Evolutionary conservation across 2,329 filamentous ascomycete genomes (phyloP).

Genomic region (Trichoderma oligosporum): DNA sequence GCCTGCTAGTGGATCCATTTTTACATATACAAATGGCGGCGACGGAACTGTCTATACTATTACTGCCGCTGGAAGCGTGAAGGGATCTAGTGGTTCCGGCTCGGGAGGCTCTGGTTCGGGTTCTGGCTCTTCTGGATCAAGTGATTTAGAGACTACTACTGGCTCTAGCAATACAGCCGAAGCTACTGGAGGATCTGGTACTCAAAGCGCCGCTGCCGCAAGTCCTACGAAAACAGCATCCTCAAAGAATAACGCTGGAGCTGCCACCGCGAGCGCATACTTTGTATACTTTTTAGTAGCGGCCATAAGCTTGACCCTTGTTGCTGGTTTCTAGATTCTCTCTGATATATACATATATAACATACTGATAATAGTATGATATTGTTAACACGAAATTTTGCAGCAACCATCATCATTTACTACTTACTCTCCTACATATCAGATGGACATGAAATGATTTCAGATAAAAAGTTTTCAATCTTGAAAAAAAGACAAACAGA

Average conservation of each 20-base stretch:
- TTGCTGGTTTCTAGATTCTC: background rate
- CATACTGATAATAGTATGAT: background rate
- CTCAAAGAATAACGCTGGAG: background rate
- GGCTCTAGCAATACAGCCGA: background rate
- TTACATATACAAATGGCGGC: slow-evolving; percentile 34
- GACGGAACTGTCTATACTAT: slow-evolving; percentile 33
- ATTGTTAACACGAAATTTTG: background rate
- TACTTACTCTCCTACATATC: too few species aligned
- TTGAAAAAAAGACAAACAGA: too few species aligned
- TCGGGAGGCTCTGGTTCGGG: background rate
- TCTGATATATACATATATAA: background rate
- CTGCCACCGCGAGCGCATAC: background rate
- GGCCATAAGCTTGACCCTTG: background rate
- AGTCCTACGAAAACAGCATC: slow-evolving; percentile 4
- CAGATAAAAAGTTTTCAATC: background rate
- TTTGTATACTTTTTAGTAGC: background rate
- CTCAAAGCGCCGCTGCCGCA: background rate
- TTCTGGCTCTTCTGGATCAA: background rate
- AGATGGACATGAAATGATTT: too few species aligned
- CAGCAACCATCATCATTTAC: background rate
- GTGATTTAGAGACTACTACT: background rate
- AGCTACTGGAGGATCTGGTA: background rate
- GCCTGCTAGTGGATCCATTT: slow-evolving; percentile 34
- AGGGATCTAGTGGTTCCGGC: background rate
- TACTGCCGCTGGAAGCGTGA: slow-evolving; percentile 27